These are phyloP conservation scores for Sporisorium sorghi DNA, from an alignment of 1,284 basidiomycete species.

Conservation along the genomic window DNA sequence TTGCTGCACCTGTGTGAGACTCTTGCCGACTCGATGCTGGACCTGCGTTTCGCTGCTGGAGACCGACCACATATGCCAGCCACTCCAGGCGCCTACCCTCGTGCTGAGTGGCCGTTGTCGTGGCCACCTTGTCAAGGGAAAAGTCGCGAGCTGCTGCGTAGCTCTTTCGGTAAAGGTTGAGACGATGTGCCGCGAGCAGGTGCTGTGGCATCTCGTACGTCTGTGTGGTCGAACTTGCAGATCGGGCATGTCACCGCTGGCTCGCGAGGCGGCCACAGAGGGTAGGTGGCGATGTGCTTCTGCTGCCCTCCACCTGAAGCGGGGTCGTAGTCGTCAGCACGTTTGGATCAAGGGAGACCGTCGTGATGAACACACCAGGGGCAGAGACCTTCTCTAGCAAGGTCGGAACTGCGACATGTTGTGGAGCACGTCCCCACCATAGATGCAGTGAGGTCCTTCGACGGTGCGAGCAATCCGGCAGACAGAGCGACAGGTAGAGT, in stretches of 20 bases:
- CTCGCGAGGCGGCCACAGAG: not conserved
- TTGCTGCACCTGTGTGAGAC: too few relatives aligned
- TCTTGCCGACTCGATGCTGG: too few relatives aligned
- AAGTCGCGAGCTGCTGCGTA: not conserved
- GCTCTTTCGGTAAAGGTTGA: not conserved
- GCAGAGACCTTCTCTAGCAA: not conserved
- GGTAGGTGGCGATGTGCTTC: not conserved
- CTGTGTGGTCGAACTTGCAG: not conserved
- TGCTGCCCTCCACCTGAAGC: not conserved
- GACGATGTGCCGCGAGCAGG: not conserved
- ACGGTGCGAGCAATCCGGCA: too few relatives aligned
- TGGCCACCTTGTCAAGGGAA: not conserved
- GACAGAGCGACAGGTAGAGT: too few relatives aligned
- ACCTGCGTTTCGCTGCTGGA: not conserved
- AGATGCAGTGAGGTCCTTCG: not conserved
- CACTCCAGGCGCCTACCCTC: not conserved
- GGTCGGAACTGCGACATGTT: not conserved
- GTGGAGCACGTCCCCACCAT: not conserved
- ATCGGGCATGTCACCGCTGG: not conserved
- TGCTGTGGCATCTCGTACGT: not conserved
- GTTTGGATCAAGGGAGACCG: not conserved
- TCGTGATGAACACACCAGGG: not conserved
- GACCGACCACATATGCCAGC: not conserved
- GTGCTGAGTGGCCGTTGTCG: too few relatives aligned
- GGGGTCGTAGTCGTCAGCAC: not conserved